Base-by-base conservation (phyloP, 306 rosid genomes). In the Lotus japonicus region DNA sequence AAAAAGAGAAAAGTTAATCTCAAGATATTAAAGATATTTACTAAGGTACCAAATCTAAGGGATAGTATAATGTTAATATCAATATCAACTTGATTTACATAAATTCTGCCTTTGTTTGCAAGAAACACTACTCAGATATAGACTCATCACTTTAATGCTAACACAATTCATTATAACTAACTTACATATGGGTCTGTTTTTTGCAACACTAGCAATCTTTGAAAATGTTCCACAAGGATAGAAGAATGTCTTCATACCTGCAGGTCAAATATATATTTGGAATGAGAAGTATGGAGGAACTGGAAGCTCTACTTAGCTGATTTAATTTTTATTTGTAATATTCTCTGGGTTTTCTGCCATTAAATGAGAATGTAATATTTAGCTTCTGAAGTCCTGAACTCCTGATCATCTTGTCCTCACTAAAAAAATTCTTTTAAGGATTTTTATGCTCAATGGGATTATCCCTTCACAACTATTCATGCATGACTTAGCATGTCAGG, bases 181-280 rank as follows among this genome's bases (percentile, higher is more conserved):
- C 99, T 94, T 81, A 95, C 99, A 90, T 58, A 87, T 87, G 70
- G 84, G 89, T 81, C 92, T 88, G 86, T 85, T 78, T 11, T 72
- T 82, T 79, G 97, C 99, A 48, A 90, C 96, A 8, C 87, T 75
- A 21, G 97, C 92, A 74, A 95, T 90, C 86, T 77, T 95, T 39
- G 99, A 82, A 74, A 95, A 82, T 53, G 99, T 90, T 62, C 97
- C 99, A 49, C 99, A 95, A 74, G 99, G 99, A 66, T 64, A 95
- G 87, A 88, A 90, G 79, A 82, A 84, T 17, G 99, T 95, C 88
- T 81, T 90, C 73, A 85, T 56, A 80, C 99, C 97, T 95, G 96
- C 79, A 77, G 62, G 60, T 14, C 28, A 65, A 66, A 44, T 59
- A 13, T 18, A 58, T 8, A 48, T 19, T 76, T 70, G 67, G 48